phyloP scores from a whole-genome alignment of 345 rosid species.

The Euphorbia pulcherrima region DNA sequence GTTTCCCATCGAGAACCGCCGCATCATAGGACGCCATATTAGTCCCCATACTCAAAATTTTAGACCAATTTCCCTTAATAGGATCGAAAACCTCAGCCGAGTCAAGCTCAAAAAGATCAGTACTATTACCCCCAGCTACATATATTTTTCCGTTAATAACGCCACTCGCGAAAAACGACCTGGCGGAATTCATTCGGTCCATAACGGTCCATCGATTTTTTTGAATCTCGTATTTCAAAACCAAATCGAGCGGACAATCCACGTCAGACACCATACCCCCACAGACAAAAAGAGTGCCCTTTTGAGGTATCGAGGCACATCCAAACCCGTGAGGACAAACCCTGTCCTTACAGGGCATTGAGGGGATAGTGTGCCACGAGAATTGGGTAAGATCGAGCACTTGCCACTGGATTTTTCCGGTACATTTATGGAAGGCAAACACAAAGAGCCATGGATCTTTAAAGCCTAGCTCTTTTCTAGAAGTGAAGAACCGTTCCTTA shows the following conservation, averaged over 20 bases:
- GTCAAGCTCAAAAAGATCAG: slow-evolving; percentile 62
- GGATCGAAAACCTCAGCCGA: slow-evolving; percentile 76
- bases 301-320: slow-evolving; percentile 53
- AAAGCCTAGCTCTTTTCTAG: slow-evolving; percentile 62
- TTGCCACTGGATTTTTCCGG: slow-evolving; percentile 77
- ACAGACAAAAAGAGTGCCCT: slow-evolving; percentile 69
- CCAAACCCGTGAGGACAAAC: slow-evolving; percentile 77
- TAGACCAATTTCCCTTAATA: slow-evolving; percentile 52
- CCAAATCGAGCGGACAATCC: slow-evolving; percentile 69
- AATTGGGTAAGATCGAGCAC: slow-evolving; percentile 65
- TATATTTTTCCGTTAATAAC: slow-evolving; percentile 70
- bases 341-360: slow-evolving; percentile 79
- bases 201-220: slow-evolving; percentile 76
- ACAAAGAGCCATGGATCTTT: slow-evolving; percentile 86
- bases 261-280: slow-evolving; percentile 84
- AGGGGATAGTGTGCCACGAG: slow-evolving; percentile 75
- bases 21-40: slow-evolving; percentile 81
- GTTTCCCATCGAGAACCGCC: slow-evolving; percentile 73
- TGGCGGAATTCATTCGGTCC: slow-evolving; percentile 55
- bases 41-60: slow-evolving; percentile 61
- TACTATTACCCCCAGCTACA: slow-evolving; percentile 80
- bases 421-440: slow-evolving; percentile 64
- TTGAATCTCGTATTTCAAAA: slow-evolving; percentile 72
- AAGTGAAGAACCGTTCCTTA: slow-evolving; percentile 65
- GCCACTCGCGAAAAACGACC: slow-evolving; percentile 75